A percentile compares a stretch with the other conserved stretches of the same genome.
Evolutionary conservation across 805 yeast species (phyloP).

Genomic region (Citeromyces matritensis): DNA sequence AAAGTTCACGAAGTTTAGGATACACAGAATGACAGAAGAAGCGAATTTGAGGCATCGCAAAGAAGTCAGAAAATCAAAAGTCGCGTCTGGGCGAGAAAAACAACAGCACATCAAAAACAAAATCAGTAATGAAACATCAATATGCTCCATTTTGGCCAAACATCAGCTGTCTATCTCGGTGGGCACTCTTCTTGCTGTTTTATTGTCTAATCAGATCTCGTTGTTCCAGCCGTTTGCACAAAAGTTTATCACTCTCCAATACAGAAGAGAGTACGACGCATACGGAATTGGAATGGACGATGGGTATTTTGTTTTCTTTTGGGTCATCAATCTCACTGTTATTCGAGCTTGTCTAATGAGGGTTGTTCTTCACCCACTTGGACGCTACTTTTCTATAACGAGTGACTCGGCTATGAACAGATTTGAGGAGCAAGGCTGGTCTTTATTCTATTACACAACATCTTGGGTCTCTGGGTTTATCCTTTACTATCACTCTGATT

Average conservation of each 20-base stretch:
- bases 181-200: too few relatives aligned
- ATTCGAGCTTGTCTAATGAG: conserved; percentile 48
- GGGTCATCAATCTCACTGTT: conserved; percentile 41
- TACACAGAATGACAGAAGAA: too few relatives aligned
- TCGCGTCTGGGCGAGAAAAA: too few relatives aligned
- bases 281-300: conserved; percentile 49
- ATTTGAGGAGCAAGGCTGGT: conserved; percentile 85
- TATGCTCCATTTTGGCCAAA: too few relatives aligned
- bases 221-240: conserved; percentile 11
- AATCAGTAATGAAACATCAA: too few relatives aligned
- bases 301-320: conserved; percentile 31
- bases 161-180: conserved; percentile 5
- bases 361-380: conserved; percentile 41
- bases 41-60: too few relatives aligned
- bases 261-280: conserved; percentile 13
- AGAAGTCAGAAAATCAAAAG: too few relatives aligned
- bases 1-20: neutral
- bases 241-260: conserved; percentile 26
- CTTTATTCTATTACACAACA: conserved; percentile 37
- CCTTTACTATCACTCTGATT: conserved; percentile 41
- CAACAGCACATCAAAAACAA: too few relatives aligned
- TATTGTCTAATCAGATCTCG: conserved; percentile 10
- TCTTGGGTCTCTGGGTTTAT: conserved; percentile 43
- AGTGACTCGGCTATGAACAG: conserved; percentile 40
- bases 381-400: conserved; percentile 25